These are phyloP conservation scores for Hemileia vastatrix DNA, from an alignment of 1,284 basidiomycete genomes.

Conservation along the genomic window DNA sequence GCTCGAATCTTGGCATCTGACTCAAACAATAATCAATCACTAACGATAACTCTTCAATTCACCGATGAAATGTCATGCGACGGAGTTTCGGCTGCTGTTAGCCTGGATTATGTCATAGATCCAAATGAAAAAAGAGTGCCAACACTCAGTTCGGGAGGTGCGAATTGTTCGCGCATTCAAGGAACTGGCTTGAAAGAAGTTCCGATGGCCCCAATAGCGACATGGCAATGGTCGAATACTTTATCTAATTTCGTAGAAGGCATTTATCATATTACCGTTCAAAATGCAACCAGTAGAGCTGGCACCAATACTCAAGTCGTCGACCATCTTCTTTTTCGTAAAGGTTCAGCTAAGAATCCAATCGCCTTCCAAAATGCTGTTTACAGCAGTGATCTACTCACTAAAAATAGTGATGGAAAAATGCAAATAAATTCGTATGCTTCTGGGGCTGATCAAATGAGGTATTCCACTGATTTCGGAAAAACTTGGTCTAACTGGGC, in stretches of 20 bases:
- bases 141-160: slow-evolving; percentile 57
- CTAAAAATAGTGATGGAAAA: slow-evolving; percentile 53
- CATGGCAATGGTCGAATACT: slow-evolving; percentile 63
- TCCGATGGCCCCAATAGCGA: slow-evolving; percentile 46
- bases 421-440: slow-evolving; percentile 64
- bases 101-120: slow-evolving; percentile 48
- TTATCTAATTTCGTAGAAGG: slow-evolving; percentile 66
- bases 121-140: slow-evolving; percentile 9
- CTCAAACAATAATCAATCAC: slow-evolving; percentile 53
- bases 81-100: slow-evolving; percentile 55
- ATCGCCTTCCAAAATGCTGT: slow-evolving; percentile 72
- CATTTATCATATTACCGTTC: slow-evolving; percentile 61
- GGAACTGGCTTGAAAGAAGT: slow-evolving; percentile 47
- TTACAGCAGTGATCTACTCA: slow-evolving; percentile 60
- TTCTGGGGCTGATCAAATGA: slow-evolving; percentile 71
- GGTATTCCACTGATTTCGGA: slow-evolving; percentile 78
- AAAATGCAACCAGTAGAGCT: slow-evolving; percentile 50
- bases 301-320: slow-evolving; percentile 52
- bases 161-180: slow-evolving; percentile 52
- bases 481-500: slow-evolving; percentile 69
- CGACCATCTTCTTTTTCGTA: slow-evolving; percentile 68
- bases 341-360: slow-evolving; percentile 61
- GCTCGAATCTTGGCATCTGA: slow-evolving; percentile 54
- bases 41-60: slow-evolving; percentile 66
- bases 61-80: slow-evolving; percentile 64